Conservation (phyloP, 768 basidiomycete species). For the Termitomyces sp. region DNA sequence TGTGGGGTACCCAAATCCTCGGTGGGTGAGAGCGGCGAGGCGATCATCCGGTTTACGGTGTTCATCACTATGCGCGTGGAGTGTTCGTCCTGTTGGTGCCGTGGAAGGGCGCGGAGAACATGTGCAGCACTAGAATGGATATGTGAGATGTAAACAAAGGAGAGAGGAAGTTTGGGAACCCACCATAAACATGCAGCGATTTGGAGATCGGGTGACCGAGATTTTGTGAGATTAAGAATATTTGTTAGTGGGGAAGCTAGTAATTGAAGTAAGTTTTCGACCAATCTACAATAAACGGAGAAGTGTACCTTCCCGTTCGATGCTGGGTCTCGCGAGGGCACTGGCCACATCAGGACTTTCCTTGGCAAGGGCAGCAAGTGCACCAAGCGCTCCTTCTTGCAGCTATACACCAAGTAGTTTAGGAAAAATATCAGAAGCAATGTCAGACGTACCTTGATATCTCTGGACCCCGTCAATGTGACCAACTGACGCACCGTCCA, state of each 20-base stretch:
- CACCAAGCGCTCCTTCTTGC: slow-evolving; percentile 18
- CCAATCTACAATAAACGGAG: not conserved
- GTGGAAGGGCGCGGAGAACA: slow-evolving; percentile 46
- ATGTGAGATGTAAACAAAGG: not conserved
- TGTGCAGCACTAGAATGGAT: slow-evolving; percentile 45
- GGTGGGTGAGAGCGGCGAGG: slow-evolving; percentile 18
- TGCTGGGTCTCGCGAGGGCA: slow-evolving; percentile 35
- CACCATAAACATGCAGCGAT: slow-evolving; percentile 70
- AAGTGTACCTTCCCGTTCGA: slow-evolving; percentile 34
- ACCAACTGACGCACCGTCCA: slow-evolving; percentile 1
- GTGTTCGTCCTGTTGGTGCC: slow-evolving; percentile 29
- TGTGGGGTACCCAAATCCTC: not conserved
- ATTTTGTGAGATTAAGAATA: slow-evolving; percentile 49
- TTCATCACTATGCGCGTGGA: slow-evolving; percentile 60
- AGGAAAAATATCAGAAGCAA: not conserved
- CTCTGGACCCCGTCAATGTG: not conserved
- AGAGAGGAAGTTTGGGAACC: not conserved
- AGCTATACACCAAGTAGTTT: not conserved
- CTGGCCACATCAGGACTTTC: slow-evolving; percentile 53
- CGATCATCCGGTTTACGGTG: slow-evolving; percentile 57
- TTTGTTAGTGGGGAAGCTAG: slow-evolving; percentile 35
- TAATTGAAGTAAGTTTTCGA: not conserved
- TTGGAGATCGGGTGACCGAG: slow-evolving; percentile 55
- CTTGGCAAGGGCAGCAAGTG: slow-evolving; percentile 59
- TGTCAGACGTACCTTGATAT: not conserved